Conservation (phyloP, 2,329 filamentous ascomycete genomes). For the Elsinoe arachidis region DNA sequence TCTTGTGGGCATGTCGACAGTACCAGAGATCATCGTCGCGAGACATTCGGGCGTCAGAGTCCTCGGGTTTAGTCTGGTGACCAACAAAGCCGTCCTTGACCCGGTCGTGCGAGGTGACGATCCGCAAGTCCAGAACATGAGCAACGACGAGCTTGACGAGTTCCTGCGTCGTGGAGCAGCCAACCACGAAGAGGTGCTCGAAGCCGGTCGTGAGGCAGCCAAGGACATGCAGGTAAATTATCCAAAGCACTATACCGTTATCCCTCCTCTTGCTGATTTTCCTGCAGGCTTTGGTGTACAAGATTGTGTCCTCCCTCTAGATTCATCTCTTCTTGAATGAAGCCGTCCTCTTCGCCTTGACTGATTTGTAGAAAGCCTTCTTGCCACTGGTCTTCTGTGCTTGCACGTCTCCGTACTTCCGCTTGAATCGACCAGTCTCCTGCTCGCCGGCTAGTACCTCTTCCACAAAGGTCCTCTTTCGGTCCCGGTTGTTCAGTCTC, state of each 20-base stretch:
- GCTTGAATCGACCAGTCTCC: slow-evolving; percentile 64
- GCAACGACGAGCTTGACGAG: slow-evolving; percentile 42
- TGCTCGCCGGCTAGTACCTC: slow-evolving; percentile 66
- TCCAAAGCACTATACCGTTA: neutral
- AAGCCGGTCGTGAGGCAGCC: slow-evolving; percentile 51
- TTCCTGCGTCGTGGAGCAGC: slow-evolving; percentile 52
- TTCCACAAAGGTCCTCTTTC: slow-evolving; percentile 77
- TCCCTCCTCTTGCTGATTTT: neutral
- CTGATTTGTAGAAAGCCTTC: slow-evolving; percentile 77
- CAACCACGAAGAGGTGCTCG: slow-evolving; percentile 57
- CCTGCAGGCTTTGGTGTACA: slow-evolving; percentile 16
- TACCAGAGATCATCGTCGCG: slow-evolving; percentile 59
- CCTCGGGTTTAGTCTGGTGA: slow-evolving; percentile 57
- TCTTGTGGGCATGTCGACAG: slow-evolving; percentile 62
- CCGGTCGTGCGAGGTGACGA: slow-evolving; percentile 52
- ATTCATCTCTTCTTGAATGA: slow-evolving; percentile 26
- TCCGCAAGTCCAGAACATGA: slow-evolving; percentile 42
- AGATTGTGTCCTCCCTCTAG: slow-evolving; percentile 16
- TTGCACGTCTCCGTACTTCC: slow-evolving; percentile 82
- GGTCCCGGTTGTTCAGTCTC: slow-evolving; percentile 75
- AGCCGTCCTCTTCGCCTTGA: slow-evolving; percentile 51
- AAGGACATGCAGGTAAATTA: slow-evolving; percentile 48
- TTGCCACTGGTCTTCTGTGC: slow-evolving; percentile 74
- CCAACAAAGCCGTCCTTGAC: slow-evolving; percentile 54
- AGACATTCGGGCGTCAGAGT: slow-evolving; percentile 56